A percentile compares a stretch with the other conserved stretches of the same genome.
These are phyloP conservation scores for Arabidopsis lyrata DNA, from an alignment of 441 rosid species.

Conservation along the genomic window DNA sequence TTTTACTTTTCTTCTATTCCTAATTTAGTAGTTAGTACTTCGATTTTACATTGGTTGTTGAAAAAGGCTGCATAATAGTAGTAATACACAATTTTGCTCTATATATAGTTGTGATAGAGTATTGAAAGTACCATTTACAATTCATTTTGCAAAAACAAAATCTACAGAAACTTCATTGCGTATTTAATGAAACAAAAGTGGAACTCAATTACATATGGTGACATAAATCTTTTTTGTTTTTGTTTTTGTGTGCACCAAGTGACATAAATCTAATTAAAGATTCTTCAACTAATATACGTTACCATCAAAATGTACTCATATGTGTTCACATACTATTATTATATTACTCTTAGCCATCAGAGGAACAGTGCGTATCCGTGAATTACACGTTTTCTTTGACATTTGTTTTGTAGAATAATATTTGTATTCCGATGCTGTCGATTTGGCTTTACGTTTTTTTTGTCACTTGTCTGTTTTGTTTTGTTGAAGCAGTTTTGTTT, in stretches of 20 bases:
- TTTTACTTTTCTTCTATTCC: conserved; percentile 38
- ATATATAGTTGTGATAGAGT: conserved; percentile 6
- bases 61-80: conserved; percentile 13
- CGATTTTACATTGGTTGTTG: conserved; percentile 1
- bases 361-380: conserved; percentile 38
- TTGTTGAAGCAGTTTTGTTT: too few species aligned
- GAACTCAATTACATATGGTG: not conserved
- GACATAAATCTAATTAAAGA: not conserved
- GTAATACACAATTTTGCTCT: not conserved
- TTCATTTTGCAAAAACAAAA: not conserved
- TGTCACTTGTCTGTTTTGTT: conserved; percentile 20
- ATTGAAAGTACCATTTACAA: not conserved
- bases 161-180: not conserved
- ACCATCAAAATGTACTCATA: not conserved
- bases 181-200: not conserved
- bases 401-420: conserved; percentile 3
- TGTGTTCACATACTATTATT: not conserved
- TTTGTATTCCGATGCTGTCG: conserved; percentile 11
- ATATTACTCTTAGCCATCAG: conserved; percentile 33
- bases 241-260: not conserved
- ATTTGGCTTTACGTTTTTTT: conserved; percentile 4
- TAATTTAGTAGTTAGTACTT: conserved; percentile 25
- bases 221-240: not conserved
- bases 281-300: not conserved
- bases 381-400: conserved; percentile 36